Conservation (phyloP, 805 yeast genomes). For the Kuraishia hungarica region DNA sequence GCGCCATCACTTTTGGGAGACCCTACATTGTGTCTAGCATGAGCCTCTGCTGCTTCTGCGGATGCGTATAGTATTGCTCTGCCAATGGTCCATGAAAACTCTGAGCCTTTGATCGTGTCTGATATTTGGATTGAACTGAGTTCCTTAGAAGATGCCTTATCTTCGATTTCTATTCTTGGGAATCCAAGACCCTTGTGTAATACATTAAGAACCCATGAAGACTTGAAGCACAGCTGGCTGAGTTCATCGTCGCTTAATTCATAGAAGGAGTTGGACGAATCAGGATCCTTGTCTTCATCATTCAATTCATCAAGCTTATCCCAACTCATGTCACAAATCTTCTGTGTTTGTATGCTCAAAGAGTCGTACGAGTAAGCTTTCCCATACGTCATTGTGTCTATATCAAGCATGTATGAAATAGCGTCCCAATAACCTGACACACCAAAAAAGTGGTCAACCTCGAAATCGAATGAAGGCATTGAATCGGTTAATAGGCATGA, state of each 20-base stretch:
- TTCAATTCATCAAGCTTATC: slow-evolving; percentile 27
- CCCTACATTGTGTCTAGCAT: slow-evolving; percentile 23
- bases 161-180: slow-evolving; percentile 23
- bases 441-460: slow-evolving; percentile 48
- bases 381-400: slow-evolving; percentile 19
- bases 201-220: slow-evolving; percentile 49
- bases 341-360: slow-evolving; percentile 34
- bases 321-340: slow-evolving; percentile 37
- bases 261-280: slow-evolving; percentile 9
- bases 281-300: slow-evolving; percentile 10
- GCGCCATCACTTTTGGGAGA: slow-evolving; percentile 10
- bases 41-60: slow-evolving; percentile 39
- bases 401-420: slow-evolving; percentile 34
- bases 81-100: slow-evolving; percentile 93
- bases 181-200: slow-evolving; percentile 55
- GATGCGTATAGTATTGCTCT: slow-evolving; percentile 54
- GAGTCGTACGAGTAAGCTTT: slow-evolving; percentile 35
- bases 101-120: slow-evolving; percentile 67
- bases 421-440: slow-evolving; percentile 66
- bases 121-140: slow-evolving; percentile 34
- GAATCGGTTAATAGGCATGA: slow-evolving; percentile 45
- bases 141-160: slow-evolving; percentile 11
- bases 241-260: slow-evolving; percentile 35
- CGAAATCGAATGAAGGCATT: slow-evolving; percentile 50
- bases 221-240: slow-evolving; percentile 49